Evolutionary conservation across 2,329 filamentous ascomycete species (phyloP).

Genomic region (Scedosporium minutisporum): DNA sequence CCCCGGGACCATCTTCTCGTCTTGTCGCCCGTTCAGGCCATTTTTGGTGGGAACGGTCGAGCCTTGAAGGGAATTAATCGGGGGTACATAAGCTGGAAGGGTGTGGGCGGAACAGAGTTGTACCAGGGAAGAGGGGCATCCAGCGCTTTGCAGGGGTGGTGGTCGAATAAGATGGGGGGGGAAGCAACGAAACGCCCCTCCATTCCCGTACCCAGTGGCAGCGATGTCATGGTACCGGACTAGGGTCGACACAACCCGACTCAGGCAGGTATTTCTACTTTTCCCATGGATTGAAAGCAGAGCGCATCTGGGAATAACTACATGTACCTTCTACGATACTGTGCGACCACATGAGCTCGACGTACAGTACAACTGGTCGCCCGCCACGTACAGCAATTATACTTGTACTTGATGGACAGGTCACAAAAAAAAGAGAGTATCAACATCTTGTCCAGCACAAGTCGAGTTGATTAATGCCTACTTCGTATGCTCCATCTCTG

Average conservation of each 20-base stretch:
- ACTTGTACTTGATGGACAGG: background rate
- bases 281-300: background rate
- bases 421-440: background rate
- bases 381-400: background rate
- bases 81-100: background rate
- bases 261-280: background rate
- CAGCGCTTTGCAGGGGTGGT: constrained; percentile 6
- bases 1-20: background rate
- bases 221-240: background rate
- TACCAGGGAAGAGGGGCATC: constrained; percentile 3
- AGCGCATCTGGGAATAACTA: background rate
- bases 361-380: background rate
- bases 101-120: constrained; percentile 4
- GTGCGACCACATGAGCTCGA: background rate
- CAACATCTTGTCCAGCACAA: background rate
- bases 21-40: background rate
- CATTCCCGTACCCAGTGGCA: background rate
- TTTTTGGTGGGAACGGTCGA: background rate
- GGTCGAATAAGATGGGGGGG: constrained; percentile 4
- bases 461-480: background rate
- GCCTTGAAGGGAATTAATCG: background rate
- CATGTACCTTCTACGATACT: background rate
- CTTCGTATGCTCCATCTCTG: background rate
- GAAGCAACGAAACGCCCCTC: background rate
- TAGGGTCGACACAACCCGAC: background rate